Evolutionary conservation across 2,329 filamentous ascomycete species (phyloP).

Genomic region (Orbilia javanica): DNA sequence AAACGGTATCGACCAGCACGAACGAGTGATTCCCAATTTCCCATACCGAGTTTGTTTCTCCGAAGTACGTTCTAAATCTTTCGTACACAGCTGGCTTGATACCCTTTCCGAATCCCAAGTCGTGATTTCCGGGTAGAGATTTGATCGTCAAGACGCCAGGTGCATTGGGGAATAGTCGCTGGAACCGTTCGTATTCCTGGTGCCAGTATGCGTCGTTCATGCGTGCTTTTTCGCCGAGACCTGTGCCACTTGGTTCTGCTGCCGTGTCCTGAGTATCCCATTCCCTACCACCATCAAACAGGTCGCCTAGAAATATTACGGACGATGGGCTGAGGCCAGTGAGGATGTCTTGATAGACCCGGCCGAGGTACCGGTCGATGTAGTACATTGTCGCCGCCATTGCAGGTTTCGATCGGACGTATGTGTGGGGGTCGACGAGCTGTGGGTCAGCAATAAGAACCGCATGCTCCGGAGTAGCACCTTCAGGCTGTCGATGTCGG

Average conservation of each 20-base stretch:
- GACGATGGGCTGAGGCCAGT: constrained; percentile 83
- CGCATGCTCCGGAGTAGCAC: constrained; percentile 83
- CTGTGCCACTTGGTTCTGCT: constrained; percentile 29
- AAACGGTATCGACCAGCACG: constrained; percentile 89
- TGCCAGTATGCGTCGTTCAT: constrained; percentile 89
- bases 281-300: constrained; percentile 95
- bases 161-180: constrained; percentile 82
- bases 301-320: constrained; percentile 88
- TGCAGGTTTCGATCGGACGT: constrained; percentile 80
- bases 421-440: constrained; percentile 93
- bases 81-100: constrained; percentile 84
- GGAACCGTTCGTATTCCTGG: constrained; percentile 85
- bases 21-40: constrained; percentile 95
- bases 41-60: constrained; percentile 89
- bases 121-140: constrained; percentile 92
- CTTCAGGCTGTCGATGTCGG: constrained; percentile 73
- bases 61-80: constrained; percentile 89
- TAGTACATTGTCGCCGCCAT: constrained; percentile 75
- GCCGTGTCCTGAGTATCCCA: constrained; percentile 79
- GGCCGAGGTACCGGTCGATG: constrained; percentile 89
- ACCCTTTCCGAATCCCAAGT: constrained; percentile 88
- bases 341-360: constrained; percentile 84
- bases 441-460: constrained; percentile 90
- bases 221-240: constrained; percentile 64
- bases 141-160: constrained; percentile 79